Percentiles rank a stretch among this genome's conserved stretches.
These are phyloP conservation scores for Tulasnella sp. DNA, from an alignment of 768 basidiomycete species.

Conservation along the genomic window DNA sequence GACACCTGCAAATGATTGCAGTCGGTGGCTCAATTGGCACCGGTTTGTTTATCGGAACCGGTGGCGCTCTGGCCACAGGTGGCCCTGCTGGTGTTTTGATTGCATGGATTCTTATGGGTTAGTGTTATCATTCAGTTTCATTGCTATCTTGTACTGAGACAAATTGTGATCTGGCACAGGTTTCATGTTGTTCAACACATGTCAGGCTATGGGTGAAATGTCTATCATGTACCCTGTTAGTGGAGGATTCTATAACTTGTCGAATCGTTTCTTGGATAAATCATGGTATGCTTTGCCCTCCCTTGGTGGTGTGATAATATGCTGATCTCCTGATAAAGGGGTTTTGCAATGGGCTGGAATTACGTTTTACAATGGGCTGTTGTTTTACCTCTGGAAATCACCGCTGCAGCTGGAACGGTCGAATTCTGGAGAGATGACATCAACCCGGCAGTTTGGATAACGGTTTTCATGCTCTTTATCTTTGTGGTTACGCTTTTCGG, in stretches of 20 bases:
- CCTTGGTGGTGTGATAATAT: neutral
- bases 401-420: constrained; percentile 23
- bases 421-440: constrained; percentile 7
- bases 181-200: constrained; percentile 12
- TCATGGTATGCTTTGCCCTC: constrained; percentile 1
- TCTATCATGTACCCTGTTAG: constrained; percentile 6
- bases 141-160: neutral
- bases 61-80: constrained; percentile 1
- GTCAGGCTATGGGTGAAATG: constrained; percentile 11
- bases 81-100: constrained; percentile 8
- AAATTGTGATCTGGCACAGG: neutral
- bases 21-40: constrained; percentile 8
- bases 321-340: constrained; percentile 3
- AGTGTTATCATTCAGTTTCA: neutral
- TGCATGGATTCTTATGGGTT: constrained; percentile 7
- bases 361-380: constrained; percentile 26
- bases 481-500: constrained; percentile 19
- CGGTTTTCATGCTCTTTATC: constrained; percentile 21
- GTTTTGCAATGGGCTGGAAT: constrained; percentile 22
- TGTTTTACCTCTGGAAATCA: constrained; percentile 25
- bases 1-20: constrained; percentile 1
- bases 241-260: constrained; percentile 3
- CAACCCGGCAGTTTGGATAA: neutral
- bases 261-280: constrained; percentile 4
- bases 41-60: constrained; percentile 13